phyloP scores from a whole-genome alignment of 2,329 filamentous ascomycete genomes.

The Chaetomiaceae sp. region DNA sequence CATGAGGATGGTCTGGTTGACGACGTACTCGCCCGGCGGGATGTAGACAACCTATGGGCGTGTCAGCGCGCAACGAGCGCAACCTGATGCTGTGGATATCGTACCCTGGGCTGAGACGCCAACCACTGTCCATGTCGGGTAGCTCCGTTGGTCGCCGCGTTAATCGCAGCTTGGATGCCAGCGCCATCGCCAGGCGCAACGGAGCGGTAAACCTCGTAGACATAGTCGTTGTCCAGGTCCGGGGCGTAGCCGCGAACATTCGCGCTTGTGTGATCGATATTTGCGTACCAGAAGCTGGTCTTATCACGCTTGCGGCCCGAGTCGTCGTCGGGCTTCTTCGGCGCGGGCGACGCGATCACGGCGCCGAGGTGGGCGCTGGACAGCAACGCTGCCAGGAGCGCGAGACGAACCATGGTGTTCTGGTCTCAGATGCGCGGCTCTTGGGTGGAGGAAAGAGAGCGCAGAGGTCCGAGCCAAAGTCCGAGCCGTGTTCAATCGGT shows the following conservation, averaged over 20 bases:
- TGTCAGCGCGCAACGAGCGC: background rate
- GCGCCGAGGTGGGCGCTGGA: no score
- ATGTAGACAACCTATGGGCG: conserved; percentile 35
- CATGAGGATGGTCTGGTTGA: conserved; percentile 35
- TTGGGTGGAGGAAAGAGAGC: no score
- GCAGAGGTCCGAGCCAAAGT: no score
- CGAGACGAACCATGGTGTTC: no score
- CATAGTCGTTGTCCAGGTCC: conserved; percentile 33
- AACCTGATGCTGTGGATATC: background rate
- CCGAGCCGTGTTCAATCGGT: no score
- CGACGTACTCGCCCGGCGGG: conserved; percentile 36
- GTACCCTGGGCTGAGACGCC: conserved; percentile 36
- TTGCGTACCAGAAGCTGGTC: conserved; percentile 37
- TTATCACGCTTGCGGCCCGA: no score
- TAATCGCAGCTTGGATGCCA: conserved; percentile 36
- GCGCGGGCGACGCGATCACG: no score
- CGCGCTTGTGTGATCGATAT: conserved; percentile 35
- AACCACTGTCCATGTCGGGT: conserved; percentile 34
- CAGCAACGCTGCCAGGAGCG: no score
- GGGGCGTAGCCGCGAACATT: conserved; percentile 35
- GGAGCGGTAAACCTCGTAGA: conserved; percentile 34
- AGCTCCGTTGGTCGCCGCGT: conserved; percentile 29
- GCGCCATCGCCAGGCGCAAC: conserved; percentile 33
- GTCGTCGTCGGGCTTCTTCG: no score
- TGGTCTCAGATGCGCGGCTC: no score